A percentile compares a stretch with the other conserved stretches of the same genome.
Evolutionary conservation across 2,329 filamentous ascomycete genomes (phyloP).

Genomic region (Cladophialophora yegresii): DNA sequence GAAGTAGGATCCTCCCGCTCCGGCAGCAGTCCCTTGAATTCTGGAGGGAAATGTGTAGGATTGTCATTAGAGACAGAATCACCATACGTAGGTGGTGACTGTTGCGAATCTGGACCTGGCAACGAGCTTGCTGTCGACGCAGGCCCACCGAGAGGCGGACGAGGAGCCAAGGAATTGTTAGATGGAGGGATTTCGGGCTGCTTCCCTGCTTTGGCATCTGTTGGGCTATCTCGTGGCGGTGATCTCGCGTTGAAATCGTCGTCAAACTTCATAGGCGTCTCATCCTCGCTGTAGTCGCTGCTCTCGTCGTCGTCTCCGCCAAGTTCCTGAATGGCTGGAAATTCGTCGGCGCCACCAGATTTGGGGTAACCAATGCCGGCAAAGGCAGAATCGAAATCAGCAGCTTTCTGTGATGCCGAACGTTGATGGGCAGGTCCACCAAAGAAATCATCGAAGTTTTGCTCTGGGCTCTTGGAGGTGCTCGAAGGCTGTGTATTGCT

Average conservation of each 20-base stretch:
- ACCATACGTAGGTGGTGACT: constrained; percentile 54
- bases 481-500: constrained; percentile 11
- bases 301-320: constrained; percentile 66
- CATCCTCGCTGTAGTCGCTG: constrained; percentile 73
- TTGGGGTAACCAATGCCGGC: constrained; percentile 49
- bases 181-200: constrained; percentile 41
- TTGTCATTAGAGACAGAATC: constrained; percentile 34
- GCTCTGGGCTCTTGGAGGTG: constrained; percentile 36
- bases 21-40: constrained; percentile 47
- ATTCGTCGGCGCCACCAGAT: constrained; percentile 62
- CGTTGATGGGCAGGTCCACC: constrained; percentile 48
- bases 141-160: constrained; percentile 45
- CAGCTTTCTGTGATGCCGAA: constrained; percentile 50
- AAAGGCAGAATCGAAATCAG: constrained; percentile 52
- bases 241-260: constrained; percentile 80
- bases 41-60: constrained; percentile 45
- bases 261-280: constrained; percentile 70
- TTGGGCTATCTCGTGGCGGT: constrained; percentile 40
- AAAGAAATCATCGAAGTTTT: constrained; percentile 50
- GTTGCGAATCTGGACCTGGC: constrained; percentile 53
- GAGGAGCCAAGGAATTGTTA: constrained; percentile 16
- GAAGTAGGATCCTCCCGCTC: constrained; percentile 45
- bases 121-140: constrained; percentile 46
- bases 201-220: constrained; percentile 41
- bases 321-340: constrained; percentile 89